Evolutionary conservation across 768 basidiomycete species (phyloP), one percentile per base, ranked within the genome.

Genomic region (Tricholoma sp.): DNA sequence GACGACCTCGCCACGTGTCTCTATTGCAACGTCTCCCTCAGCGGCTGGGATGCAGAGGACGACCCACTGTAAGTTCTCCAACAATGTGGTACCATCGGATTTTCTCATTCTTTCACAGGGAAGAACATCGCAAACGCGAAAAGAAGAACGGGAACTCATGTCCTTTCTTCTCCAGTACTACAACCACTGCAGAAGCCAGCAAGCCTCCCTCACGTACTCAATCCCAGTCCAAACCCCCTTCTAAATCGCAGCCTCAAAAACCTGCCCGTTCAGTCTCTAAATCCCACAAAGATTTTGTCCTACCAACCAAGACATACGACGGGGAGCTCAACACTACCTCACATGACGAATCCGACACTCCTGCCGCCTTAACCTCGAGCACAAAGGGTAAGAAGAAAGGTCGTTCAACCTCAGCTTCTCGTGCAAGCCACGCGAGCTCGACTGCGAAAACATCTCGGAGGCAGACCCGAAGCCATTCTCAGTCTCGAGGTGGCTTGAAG

Each of bases 1-100:
- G 88, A 91, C 61, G 95, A 98, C 68, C 82, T 85, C 1, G 92
- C 84, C 0, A 85, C 85, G 0, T 98, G 95, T 70, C 74, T 94
- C 4, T 94, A 94, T 65, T 98, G 95, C 67, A 77, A 85, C 44
- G 75, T 87, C 33, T 79, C 84, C 1, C 80, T 96, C 2, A 85
- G 85, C 54, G 92, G 90, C 1, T 98, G 95, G 95, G 91, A 94
- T 42, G 74, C 78, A 29, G 83, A 82, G 12, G 95, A 98, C 67
- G 86, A 95, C 70, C 95, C 95, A 12, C 67, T 86, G 95, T 97
- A 70, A 56, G 89, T 74, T 56, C 10, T 9, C 17, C 15, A 8
- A 18, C 17, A 18, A 10, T 15, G 17, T 18, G 17, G 32, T 37
- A 17, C 33, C 28, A n/a, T 53, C 50, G 44, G 34, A 53, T 12